Evolutionary conservation across 208 protist genomes (phyloP).

Genomic region (Trypanosoma boissoni): DNA sequence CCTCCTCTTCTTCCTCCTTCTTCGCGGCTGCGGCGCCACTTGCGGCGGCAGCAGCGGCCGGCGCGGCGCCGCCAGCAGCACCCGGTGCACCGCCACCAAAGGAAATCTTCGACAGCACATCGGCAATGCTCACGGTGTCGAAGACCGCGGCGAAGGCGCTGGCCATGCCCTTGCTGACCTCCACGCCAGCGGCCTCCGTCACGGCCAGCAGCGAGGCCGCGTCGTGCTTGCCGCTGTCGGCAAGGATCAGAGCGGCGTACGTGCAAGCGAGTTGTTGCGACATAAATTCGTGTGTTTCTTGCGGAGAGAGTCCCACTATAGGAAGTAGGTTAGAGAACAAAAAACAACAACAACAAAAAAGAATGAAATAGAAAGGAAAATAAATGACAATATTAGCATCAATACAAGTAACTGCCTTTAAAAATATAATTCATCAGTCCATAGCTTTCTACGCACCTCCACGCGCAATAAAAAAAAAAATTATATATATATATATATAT

Average conservation of each 20-base stretch:
- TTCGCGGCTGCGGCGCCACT: conserved; percentile 37
- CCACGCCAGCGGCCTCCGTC: conserved; percentile 72
- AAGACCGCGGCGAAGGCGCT: conserved; percentile 61
- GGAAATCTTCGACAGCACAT: conserved; percentile 68
- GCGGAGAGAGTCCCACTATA: conserved; percentile 2
- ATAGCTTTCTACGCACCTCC: not conserved
- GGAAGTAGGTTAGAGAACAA: conserved; percentile 13
- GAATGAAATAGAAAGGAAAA: conserved; percentile 2
- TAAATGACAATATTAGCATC: not conserved
- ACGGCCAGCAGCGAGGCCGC: conserved; percentile 55
- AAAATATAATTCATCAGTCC: too few species aligned
- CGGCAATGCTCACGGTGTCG: conserved; percentile 46
- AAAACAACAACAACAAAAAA: not conserved
- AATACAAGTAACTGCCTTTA: too few species aligned
- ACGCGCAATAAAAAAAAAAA: conserved; percentile 11
- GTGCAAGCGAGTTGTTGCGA: conserved; percentile 90
- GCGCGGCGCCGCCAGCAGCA: conserved; percentile 39
- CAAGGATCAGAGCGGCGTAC: conserved; percentile 93
- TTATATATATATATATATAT: conserved; percentile 4
- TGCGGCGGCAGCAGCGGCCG: conserved; percentile 27
- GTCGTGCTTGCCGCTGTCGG: conserved; percentile 87
- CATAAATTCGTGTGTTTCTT: conserved; percentile 15
- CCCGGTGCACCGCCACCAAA: conserved; percentile 45
- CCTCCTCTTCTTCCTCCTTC: conserved; percentile 70
- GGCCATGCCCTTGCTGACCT: conserved; percentile 76